Evolutionary conservation across 2,329 filamentous ascomycete genomes (phyloP).

Genomic region (Aspergillus costaricaensis): DNA sequence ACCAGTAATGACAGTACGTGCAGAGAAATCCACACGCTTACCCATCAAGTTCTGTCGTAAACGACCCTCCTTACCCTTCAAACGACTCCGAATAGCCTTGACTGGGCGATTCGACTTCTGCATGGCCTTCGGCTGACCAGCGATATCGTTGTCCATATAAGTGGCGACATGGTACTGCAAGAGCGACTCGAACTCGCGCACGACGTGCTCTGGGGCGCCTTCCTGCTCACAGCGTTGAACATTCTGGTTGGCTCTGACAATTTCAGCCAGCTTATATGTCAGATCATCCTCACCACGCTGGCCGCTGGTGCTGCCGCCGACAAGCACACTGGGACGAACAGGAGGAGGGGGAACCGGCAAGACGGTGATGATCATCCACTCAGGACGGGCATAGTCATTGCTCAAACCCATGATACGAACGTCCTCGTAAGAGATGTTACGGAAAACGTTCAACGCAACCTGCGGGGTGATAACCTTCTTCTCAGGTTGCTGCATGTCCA

Average conservation of each 20-base stretch:
- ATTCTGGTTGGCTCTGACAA: constrained; percentile 95
- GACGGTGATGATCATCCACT: constrained; percentile 98
- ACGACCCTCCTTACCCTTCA: constrained; percentile 99
- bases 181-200: constrained; percentile 84
- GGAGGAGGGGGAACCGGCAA: constrained; percentile 93
- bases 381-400: constrained; percentile 89
- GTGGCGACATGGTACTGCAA: constrained; percentile 98
- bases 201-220: constrained; percentile 87
- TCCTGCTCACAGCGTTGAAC: constrained; percentile 88
- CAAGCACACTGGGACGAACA: constrained; percentile 93
- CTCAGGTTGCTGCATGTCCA: constrained; percentile 67
- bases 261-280: constrained; percentile 98
- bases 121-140: constrained; percentile 87
- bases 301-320: constrained; percentile 90
- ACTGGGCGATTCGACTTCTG: constrained; percentile 97
- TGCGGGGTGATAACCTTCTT: constrained; percentile 81
- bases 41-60: constrained; percentile 99
- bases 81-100: constrained; percentile 91
- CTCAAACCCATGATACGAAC: constrained; percentile 87
- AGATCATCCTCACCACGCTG: constrained; percentile 97
- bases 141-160: constrained; percentile 99
- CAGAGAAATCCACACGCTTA: constrained; percentile 98
- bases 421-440: constrained; percentile 78
- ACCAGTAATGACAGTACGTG: constrained; percentile 98
- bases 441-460: constrained; percentile 82